Percentiles rank a stretch among this genome's conserved stretches.
These are phyloP conservation scores for Medicago ruthenica DNA, from an alignment of 306 rosid species.

Conservation along the genomic window DNA sequence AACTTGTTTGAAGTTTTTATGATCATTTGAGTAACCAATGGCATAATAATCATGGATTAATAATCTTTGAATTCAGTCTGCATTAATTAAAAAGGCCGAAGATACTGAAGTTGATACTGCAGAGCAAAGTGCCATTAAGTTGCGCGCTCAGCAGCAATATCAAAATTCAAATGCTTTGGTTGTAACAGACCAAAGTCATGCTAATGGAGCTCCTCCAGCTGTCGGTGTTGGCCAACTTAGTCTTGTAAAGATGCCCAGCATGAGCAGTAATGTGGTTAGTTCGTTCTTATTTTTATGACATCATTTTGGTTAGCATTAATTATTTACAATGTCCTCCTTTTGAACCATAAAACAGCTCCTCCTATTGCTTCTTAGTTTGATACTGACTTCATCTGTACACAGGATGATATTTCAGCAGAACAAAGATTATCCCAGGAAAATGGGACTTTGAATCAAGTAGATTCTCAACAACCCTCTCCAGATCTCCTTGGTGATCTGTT, in stretches of 20 bases:
- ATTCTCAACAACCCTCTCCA: slow-evolving; percentile 62
- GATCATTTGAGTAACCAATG: slow-evolving; percentile 36
- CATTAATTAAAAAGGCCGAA: slow-evolving; percentile 94
- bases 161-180: slow-evolving; percentile 91
- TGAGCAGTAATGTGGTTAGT: slow-evolving; percentile 68
- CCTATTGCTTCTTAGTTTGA: slow-evolving; percentile 29
- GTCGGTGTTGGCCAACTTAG: slow-evolving; percentile 64
- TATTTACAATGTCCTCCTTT: slow-evolving; percentile 8
- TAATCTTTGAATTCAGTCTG: slow-evolving; percentile 65
- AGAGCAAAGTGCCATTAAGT: slow-evolving; percentile 91
- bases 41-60: slow-evolving; percentile 29
- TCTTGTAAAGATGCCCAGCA: slow-evolving; percentile 80
- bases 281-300: slow-evolving; percentile 5
- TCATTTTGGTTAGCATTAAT: slow-evolving; percentile 21
- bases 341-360: not conserved
- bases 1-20: slow-evolving; percentile 39
- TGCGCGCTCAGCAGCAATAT: slow-evolving; percentile 81
- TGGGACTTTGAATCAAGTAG: slow-evolving; percentile 68
- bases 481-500: slow-evolving; percentile 88
- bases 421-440: slow-evolving; percentile 66
- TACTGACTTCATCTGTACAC: slow-evolving; percentile 43
- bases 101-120: slow-evolving; percentile 93
- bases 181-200: slow-evolving; percentile 77
- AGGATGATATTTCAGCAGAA: slow-evolving; percentile 68
- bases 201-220: slow-evolving; percentile 70